Evolutionary conservation across 2,329 filamentous ascomycete species (phyloP).

Genomic region (Chrysosporium queenslandicum): DNA sequence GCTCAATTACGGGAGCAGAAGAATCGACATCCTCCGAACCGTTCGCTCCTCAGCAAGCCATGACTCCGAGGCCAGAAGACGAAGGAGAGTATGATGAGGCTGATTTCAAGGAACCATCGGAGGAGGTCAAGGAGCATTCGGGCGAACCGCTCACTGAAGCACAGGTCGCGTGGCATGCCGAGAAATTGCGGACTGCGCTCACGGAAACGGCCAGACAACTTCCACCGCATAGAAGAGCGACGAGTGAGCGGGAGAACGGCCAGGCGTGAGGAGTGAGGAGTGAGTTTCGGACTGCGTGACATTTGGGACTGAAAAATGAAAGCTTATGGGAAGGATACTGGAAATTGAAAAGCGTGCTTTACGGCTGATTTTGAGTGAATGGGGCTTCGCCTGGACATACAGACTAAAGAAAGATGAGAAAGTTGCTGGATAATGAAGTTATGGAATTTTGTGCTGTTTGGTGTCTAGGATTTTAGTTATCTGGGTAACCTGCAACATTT

Average conservation of each 20-base stretch:
- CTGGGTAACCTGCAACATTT: too few species aligned
- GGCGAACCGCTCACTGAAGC: background rate
- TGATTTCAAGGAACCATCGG: background rate
- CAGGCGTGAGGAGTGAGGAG: too few species aligned
- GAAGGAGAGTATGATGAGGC: slow-evolving; percentile 11
- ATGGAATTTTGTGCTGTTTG: too few species aligned
- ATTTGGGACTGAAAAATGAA: too few species aligned
- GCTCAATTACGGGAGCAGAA: background rate
- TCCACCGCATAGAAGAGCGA: background rate
- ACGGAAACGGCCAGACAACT: background rate
- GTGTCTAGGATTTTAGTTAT: too few species aligned
- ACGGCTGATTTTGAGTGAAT: too few species aligned
- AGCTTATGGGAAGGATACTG: too few species aligned
- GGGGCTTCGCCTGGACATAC: too few species aligned
- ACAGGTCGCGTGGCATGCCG: background rate
- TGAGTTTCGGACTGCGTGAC: too few species aligned
- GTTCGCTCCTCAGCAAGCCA: background rate
- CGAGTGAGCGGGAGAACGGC: background rate
- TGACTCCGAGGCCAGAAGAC: slow-evolving; percentile 2
- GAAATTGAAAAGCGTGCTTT: too few species aligned
- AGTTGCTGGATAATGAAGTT: too few species aligned
- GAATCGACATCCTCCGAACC: background rate
- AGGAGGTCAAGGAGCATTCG: background rate
- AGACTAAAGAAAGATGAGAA: too few species aligned
- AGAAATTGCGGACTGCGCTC: slow-evolving; percentile 1